Base-by-base conservation (phyloP, 345 rosid species). In the Punica granatum region DNA sequence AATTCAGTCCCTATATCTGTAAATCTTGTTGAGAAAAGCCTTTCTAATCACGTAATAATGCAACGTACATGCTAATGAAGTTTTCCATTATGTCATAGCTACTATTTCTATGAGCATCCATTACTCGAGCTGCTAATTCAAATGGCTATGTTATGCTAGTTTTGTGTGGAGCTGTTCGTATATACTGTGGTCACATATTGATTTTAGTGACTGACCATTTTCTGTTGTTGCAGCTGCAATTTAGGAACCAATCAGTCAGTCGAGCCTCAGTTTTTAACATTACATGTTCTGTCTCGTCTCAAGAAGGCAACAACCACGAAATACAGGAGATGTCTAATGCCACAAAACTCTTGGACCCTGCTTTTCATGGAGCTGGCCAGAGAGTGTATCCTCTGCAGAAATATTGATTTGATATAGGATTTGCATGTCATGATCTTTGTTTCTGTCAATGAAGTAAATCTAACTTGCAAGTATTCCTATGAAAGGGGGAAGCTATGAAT, bases 361-460 rank as follows among this genome's bases (percentile, higher is more conserved):
- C 79, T 37, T 81, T 81, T 59, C 82, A 78, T 60, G 85, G 85
- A 67, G 82, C 70, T 11, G 85, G 85, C 18, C 82, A 78, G 74
- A 76, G 78, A 74, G 72, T 63, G 85, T 81, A 81, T 81, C 85
- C 85, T 76, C 69, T 48, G 7, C 41, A 18, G 18, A 19, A 56
- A 15, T 21, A 63, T 4, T 28, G 42, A 65, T 31, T 75, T 67
- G 16, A 18, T 66, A 32, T 43, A 42, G 43, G 33, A 25, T 39
- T 16, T 26, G 51, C n/a, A 11, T 58, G 16, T 25, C 19, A 8
- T 26, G n/a, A 46, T 66, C 41, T 26, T 3, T 43, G 25, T 33
- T 32, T 16, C 21, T 43, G 44, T 66, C 36, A 19, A 4, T 33
- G 26, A n/a, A 33, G 39, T 30, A 7, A 19, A n/a, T 65, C 26